phyloP scores from a whole-genome alignment of 768 basidiomycete genomes.

The Coprinopsis cinerea region DNA sequence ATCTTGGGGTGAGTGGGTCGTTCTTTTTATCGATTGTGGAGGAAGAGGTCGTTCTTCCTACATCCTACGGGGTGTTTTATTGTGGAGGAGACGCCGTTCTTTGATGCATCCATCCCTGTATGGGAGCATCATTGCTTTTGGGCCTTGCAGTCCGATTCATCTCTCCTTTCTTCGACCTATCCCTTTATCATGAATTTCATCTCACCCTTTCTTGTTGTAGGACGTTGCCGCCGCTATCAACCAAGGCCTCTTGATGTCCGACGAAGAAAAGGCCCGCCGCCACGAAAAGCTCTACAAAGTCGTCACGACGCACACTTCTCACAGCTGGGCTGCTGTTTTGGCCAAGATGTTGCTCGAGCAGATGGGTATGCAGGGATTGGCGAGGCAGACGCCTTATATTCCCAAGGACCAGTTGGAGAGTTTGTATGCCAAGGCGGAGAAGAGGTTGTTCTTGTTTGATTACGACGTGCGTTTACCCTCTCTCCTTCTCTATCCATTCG shows the following conservation, averaged over 20 bases:
- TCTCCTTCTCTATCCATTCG: background rate
- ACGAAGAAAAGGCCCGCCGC: constrained; percentile 64
- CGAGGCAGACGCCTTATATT: constrained; percentile 81
- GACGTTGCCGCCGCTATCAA: constrained; percentile 90
- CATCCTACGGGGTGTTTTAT: no score
- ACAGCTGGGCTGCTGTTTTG: constrained; percentile 89
- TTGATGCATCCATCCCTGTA: no score
- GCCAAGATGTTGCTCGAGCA: constrained; percentile 84
- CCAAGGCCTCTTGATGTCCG: constrained; percentile 76
- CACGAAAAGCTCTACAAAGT: constrained; percentile 76
- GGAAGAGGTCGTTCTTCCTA: no score
- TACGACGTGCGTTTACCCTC: constrained; percentile 67
- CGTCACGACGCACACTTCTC: constrained; percentile 90
- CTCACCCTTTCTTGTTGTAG: constrained; percentile 25
- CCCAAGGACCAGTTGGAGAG: constrained; percentile 53
- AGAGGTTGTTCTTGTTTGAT: constrained; percentile 90
- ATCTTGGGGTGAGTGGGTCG: constrained; percentile 72
- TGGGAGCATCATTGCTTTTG: no score
- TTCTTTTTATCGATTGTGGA: no score
- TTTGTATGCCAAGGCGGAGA: constrained; percentile 63
- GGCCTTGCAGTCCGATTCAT: no score
- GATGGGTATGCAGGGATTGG: constrained; percentile 71
- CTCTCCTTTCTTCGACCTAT: constrained; percentile 1
- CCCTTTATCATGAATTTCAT: background rate
- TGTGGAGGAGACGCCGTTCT: no score